These are phyloP conservation scores for Candida golubevii DNA, from an alignment of 805 yeast genomes.

Conservation along the genomic window DNA sequence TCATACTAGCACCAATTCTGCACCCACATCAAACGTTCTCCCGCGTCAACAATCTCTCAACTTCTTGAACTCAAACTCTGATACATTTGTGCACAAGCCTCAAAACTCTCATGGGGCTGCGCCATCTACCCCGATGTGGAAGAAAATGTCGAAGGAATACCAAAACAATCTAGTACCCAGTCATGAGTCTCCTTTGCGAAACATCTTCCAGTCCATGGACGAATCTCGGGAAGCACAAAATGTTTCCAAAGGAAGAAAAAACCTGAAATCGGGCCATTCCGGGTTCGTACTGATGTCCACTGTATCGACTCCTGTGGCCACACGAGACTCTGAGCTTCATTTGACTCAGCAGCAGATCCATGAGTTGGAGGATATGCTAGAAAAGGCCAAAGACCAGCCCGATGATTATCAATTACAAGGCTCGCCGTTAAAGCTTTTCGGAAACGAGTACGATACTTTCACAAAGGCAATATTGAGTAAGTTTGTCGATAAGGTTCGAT, in stretches of 20 bases:
- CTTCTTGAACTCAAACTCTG: conserved; percentile 18
- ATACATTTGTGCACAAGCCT: conserved; percentile 33
- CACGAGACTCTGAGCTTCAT: conserved; percentile 14
- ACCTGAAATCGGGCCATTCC: conserved; percentile 14
- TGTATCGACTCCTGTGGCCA: conserved; percentile 32
- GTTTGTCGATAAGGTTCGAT: conserved; percentile 17
- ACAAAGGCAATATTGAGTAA: conserved; percentile 27
- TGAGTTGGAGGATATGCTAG: conserved; percentile 22
- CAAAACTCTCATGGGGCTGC: conserved; percentile 7
- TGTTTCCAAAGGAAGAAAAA: conserved; percentile 12
- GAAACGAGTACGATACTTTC: conserved; percentile 37
- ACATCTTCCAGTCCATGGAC: conserved; percentile 27
- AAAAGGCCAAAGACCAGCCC: conserved; percentile 20
- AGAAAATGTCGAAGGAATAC: conserved; percentile 27
- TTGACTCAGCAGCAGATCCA: conserved; percentile 19
- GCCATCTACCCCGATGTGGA: conserved; percentile 27
- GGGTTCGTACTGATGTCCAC: conserved; percentile 19
- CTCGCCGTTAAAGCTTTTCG: conserved; percentile 40
- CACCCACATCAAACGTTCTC: not conserved
- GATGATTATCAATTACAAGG: conserved; percentile 19
- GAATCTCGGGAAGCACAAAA: conserved; percentile 4
- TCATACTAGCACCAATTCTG: not conserved
- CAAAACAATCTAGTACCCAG: conserved; percentile 18
- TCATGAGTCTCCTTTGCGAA: conserved; percentile 24
- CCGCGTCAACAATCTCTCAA: conserved; percentile 10